These are phyloP conservation scores for Ananas comosus DNA, from an alignment of 176 grass and related monocot genomes.

Conservation along the genomic window DNA sequence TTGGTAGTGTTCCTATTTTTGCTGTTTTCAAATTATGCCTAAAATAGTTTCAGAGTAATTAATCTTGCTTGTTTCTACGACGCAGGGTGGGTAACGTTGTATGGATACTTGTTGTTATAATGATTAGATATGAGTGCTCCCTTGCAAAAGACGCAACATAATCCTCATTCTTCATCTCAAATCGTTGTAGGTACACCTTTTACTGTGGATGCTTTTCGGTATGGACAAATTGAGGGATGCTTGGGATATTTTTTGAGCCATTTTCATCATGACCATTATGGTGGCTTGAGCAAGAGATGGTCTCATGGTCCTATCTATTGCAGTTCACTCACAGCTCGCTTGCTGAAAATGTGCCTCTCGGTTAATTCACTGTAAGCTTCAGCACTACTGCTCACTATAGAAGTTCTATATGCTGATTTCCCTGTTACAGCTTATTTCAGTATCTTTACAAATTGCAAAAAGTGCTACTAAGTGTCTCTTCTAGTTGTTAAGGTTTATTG, in stretches of 20 bases:
- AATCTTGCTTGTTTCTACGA: no score
- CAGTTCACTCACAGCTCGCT: slow-evolving; percentile 49
- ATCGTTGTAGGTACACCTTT: slow-evolving; percentile 46
- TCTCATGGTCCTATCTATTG: slow-evolving; percentile 72
- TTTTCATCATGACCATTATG: slow-evolving; percentile 67
- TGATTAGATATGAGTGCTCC: no score
- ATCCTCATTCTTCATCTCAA: no score
- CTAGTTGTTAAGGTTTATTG: neutral
- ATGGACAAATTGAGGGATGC: slow-evolving; percentile 45
- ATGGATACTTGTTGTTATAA: no score
- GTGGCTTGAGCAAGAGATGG: slow-evolving; percentile 65
- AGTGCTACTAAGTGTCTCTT: neutral
- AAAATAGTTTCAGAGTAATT: no score
- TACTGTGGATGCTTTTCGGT: slow-evolving; percentile 67
- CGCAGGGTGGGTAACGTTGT: no score
- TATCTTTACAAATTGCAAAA: neutral
- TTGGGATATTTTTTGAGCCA: slow-evolving; percentile 65
- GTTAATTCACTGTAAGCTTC: slow-evolving; percentile 37
- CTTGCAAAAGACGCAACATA: no score
- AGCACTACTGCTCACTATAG: neutral
- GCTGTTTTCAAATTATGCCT: no score
- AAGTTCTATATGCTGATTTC: neutral
- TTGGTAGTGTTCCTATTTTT: no score
- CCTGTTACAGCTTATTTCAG: neutral
- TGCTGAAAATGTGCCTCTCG: slow-evolving; percentile 57